Evolutionary conservation across 352 stramenopile genomes (phyloP), one percentile per base, ranked within the genome.

Genomic region (Pythium dissotocum): DNA sequence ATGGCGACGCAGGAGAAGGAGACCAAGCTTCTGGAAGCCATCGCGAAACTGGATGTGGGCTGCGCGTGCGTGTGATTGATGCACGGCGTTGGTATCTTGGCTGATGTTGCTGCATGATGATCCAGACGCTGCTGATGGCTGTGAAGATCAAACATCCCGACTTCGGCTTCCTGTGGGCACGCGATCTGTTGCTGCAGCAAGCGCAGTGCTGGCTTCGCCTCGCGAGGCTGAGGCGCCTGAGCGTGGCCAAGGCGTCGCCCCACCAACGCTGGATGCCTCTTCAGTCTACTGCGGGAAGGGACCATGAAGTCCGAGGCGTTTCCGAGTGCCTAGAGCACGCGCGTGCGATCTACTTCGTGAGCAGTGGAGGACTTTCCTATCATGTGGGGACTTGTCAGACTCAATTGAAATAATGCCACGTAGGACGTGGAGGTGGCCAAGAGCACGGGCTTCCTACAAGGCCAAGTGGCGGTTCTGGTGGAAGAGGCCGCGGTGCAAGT

Each of bases 381-480:
- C 26, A 16, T 26, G 0, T 24, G 6, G 24, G 24, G n/a, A 54
- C n/a, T 30, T 32, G 12, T 54, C 14, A 26, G 14, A 30, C 18
- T 28, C 21, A 24, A 24, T 24, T 10, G 24, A 24, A 54, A 6
- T 54, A 13, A 32, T 18, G 6, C 55, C 7, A 16, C 6, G 40
- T 6, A 59, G 44, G 32, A 56, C n/a, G 69, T 71, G 7, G 76
- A 85, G 4, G 61, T 78, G 6, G 51, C 54, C 18, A 78, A 67
- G 16, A 80, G 18, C 44, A 71, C 65, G n/a, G 26, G 66, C 16
- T 77, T 70, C 0, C 58, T 75, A 1, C 72, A 78, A 14, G 82
- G 82, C 28, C 69, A 85, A 76, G 70, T 79, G 16, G 72, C 77
- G 2, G 75, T 87, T 57, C 68, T 89, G 16, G 36, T 85, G 40